phyloP scores from a whole-genome alignment of 2,329 filamentous ascomycete species.

The Sodiomyces alkalinus region DNA sequence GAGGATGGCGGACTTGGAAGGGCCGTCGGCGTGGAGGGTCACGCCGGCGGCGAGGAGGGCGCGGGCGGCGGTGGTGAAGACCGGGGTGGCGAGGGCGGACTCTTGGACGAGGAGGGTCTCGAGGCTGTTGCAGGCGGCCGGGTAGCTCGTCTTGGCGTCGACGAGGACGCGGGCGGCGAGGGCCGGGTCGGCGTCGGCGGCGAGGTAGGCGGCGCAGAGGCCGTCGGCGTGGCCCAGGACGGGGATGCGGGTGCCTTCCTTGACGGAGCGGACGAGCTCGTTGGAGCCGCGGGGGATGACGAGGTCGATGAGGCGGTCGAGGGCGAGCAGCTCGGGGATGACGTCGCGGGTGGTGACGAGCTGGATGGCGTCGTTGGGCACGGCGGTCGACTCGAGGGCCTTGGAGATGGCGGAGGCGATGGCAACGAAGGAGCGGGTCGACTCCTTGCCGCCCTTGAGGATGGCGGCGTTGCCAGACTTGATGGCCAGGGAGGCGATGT shows the following conservation, averaged over 20 bases:
- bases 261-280: constrained; percentile 80
- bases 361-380: constrained; percentile 79
- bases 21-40: constrained; percentile 61
- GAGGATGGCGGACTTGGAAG: constrained; percentile 49
- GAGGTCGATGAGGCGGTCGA: constrained; percentile 81
- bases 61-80: constrained; percentile 58
- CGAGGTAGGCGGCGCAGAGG: constrained; percentile 75
- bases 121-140: constrained; percentile 87
- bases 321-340: constrained; percentile 71
- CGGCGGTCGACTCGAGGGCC: constrained; percentile 55
- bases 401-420: constrained; percentile 75
- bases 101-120: constrained; percentile 83
- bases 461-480: constrained; percentile 97
- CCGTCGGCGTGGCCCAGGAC: constrained; percentile 95
- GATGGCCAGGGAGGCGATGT: constrained; percentile 88
- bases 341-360: constrained; percentile 87
- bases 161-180: constrained; percentile 65
- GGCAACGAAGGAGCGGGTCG: constrained; percentile 82
- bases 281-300: constrained; percentile 88
- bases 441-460: constrained; percentile 91
- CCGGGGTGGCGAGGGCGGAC: constrained; percentile 40
- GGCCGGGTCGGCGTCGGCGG: constrained; percentile 56
- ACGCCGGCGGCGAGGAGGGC: constrained; percentile 67
- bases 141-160: constrained; percentile 89
- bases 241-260: constrained; percentile 81